phyloP scores from a whole-genome alignment of 176 grass and related monocot species.

The Elymus sibiricus region DNA sequence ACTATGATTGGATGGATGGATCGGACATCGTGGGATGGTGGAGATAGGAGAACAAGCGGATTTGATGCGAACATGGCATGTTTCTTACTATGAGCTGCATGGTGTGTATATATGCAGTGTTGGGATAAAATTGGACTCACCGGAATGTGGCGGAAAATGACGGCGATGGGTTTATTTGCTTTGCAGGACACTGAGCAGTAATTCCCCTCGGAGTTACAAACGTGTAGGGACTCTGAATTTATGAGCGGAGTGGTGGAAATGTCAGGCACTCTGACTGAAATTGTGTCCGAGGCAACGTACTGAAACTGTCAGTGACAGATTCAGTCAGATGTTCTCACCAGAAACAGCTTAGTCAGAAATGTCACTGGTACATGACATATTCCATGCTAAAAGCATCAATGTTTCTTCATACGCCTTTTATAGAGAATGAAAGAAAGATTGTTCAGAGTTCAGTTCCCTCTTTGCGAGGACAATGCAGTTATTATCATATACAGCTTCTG shows the following conservation, averaged over 20 bases:
- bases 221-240: neutral
- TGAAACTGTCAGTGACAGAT: constrained; percentile 18
- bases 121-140: neutral
- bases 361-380: neutral
- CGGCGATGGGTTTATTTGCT: neutral
- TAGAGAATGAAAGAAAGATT: too few species aligned
- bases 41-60: neutral
- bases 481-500: neutral
- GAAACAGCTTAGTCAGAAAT: constrained; percentile 8
- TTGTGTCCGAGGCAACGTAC: neutral
- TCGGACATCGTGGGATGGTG: constrained; percentile 28
- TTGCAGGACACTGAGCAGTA: neutral
- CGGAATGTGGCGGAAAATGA: neutral
- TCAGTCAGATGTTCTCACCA: neutral
- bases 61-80: constrained; percentile 52
- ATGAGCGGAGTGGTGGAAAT: neutral
- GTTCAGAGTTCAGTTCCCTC: neutral
- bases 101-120: neutral
- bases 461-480: neutral
- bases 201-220: neutral
- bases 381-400: neutral
- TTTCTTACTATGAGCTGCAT: constrained; percentile 2
- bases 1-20: constrained; percentile 4
- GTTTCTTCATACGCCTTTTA: neutral
- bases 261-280: constrained; percentile 6